Conservation (phyloP, 192 early-diverging fungal species). For the Linnemannia elongata region DNA sequence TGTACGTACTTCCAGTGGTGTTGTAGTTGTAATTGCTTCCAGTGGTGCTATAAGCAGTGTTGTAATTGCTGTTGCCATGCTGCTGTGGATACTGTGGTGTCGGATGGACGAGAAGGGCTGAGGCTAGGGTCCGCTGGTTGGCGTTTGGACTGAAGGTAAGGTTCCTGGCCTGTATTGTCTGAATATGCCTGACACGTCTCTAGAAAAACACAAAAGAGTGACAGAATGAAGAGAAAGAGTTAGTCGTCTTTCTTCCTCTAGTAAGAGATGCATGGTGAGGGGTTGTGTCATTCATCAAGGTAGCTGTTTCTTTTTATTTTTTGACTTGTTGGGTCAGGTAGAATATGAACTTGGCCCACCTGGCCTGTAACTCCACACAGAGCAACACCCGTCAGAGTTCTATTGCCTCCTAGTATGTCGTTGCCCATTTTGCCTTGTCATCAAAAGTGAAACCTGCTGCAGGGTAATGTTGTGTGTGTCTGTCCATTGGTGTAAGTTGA, state of each 20-base stretch:
- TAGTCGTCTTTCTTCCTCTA: not conserved
- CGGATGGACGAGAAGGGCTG: conserved; percentile 16
- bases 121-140: conserved; percentile 44
- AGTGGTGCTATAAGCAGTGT: conserved; percentile 3
- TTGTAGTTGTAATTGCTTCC: conserved; percentile 18
- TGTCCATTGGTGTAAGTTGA: not conserved
- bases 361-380: not conserved
- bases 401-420: not conserved
- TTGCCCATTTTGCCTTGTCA: not conserved
- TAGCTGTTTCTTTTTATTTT: not conserved
- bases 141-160: conserved; percentile 50
- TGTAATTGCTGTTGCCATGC: not conserved
- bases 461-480: not conserved
- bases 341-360: not conserved
- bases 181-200: conserved; percentile 50
- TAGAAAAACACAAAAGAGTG: conserved; percentile 4
- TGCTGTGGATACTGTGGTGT: not conserved
- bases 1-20: not conserved
- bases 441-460: conserved; percentile 1
- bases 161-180: conserved; percentile 48
- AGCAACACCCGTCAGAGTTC: not conserved
- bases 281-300: not conserved
- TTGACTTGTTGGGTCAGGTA: not conserved
- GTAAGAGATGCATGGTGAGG: not conserved
- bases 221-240: not conserved